These are phyloP conservation scores for Candida nanaspora DNA, from an alignment of 805 yeast species.

Conservation along the genomic window DNA sequence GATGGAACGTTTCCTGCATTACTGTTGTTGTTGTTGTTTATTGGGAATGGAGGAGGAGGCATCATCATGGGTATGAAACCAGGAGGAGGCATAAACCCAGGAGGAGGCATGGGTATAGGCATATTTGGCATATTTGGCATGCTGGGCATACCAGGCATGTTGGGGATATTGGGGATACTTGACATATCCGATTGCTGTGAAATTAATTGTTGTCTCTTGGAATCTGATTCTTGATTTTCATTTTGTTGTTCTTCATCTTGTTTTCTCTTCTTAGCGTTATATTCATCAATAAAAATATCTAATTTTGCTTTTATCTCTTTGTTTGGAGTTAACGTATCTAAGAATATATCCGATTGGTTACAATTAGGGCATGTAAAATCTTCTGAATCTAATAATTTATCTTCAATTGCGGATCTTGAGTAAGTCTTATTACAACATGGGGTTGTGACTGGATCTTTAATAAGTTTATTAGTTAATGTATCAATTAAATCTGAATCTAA, in stretches of 20 bases:
- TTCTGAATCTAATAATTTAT: constrained; percentile 53
- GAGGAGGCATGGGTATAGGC: background rate
- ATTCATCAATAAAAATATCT: constrained; percentile 37
- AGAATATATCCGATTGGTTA: constrained; percentile 58
- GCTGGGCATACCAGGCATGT: background rate
- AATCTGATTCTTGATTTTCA: background rate
- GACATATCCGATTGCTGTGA: background rate
- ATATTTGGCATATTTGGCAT: background rate
- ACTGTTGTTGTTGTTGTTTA: background rate
- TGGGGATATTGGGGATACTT: background rate
- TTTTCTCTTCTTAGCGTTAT: constrained; percentile 5
- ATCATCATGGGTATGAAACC: background rate
- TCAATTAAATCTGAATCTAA: constrained; percentile 60
- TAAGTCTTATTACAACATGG: constrained; percentile 59
- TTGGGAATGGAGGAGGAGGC: constrained; percentile 1
- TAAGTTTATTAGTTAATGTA: constrained; percentile 59
- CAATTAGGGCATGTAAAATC: constrained; percentile 93
- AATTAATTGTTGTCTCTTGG: background rate
- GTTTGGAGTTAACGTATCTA: constrained; percentile 66
- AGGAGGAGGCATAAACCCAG: background rate
- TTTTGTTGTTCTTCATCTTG: constrained; percentile 1
- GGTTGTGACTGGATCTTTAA: constrained; percentile 69
- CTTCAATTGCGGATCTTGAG: constrained; percentile 59
- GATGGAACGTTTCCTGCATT: too few species aligned
- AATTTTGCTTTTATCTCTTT: constrained; percentile 51